Conservation (phyloP, 1,284 basidiomycete genomes). For the Melampsora abietis-canadensis region DNA sequence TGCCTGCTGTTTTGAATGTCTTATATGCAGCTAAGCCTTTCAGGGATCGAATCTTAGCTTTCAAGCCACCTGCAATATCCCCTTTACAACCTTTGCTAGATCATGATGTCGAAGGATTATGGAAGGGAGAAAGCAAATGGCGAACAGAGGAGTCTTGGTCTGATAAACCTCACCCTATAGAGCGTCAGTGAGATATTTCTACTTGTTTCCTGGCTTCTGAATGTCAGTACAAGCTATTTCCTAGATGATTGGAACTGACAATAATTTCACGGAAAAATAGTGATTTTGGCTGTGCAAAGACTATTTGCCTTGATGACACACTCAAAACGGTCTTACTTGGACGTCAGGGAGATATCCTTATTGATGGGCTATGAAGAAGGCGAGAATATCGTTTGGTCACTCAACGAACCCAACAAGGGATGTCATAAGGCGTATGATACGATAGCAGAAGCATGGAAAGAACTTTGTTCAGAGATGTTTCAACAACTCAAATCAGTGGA, state of each 20-base stretch:
- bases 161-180: slow-evolving; percentile 28
- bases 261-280: background rate
- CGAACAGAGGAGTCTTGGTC: slow-evolving; percentile 36
- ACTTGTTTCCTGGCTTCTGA: background rate
- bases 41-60: slow-evolving; percentile 37
- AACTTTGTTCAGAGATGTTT: slow-evolving; percentile 9
- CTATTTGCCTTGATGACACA: slow-evolving; percentile 34
- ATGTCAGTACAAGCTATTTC: background rate
- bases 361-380: slow-evolving; percentile 42
- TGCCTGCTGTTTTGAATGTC: slow-evolving; percentile 29
- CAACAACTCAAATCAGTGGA: background rate
- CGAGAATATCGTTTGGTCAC: slow-evolving; percentile 41
- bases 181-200: slow-evolving; percentile 23
- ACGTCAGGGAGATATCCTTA: slow-evolving; percentile 34
- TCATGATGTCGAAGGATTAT: slow-evolving; percentile 34
- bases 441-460: slow-evolving; percentile 42
- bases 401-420: slow-evolving; percentile 42
- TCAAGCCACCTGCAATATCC: slow-evolving; percentile 2
- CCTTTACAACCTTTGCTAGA: slow-evolving; percentile 18
- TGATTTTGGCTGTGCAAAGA: slow-evolving; percentile 35
- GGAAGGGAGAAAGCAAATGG: slow-evolving; percentile 42
- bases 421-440: slow-evolving; percentile 42
- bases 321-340: slow-evolving; percentile 36
- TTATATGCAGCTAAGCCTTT: slow-evolving; percentile 43
- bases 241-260: background rate